phyloP scores from a whole-genome alignment of 345 rosid genomes.

The Citrus reticulata region DNA sequence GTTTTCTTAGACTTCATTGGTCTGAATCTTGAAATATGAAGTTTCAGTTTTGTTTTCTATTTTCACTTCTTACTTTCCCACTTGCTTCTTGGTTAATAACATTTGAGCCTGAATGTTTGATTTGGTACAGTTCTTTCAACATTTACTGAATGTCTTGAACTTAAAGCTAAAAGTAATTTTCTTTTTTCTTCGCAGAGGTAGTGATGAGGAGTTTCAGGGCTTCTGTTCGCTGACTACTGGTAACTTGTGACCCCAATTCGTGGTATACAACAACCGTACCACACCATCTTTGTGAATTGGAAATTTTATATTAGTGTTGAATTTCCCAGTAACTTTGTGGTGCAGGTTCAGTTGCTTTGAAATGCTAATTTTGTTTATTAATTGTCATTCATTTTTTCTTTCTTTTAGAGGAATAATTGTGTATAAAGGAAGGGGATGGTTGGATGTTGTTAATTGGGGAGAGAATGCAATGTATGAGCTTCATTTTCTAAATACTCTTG shows the following conservation, averaged over 20 bases:
- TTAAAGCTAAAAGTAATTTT: not conserved
- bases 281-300: slow-evolving; percentile 23
- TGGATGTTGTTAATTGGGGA: slow-evolving; percentile 15
- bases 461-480: slow-evolving; percentile 22
- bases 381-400: slow-evolving; percentile 19
- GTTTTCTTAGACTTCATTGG: not conserved
- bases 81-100: not conserved
- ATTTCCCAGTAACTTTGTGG: slow-evolving; percentile 18
- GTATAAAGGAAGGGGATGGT: slow-evolving; percentile 26
- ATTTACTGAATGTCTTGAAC: not conserved
- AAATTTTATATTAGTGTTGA: slow-evolving; percentile 22
- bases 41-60: not conserved
- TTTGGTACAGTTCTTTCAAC: not conserved
- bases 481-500: slow-evolving; percentile 7
- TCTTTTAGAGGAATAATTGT: slow-evolving; percentile 30
- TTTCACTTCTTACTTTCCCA: not conserved
- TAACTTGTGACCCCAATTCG: slow-evolving; percentile 20
- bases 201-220: slow-evolving; percentile 17
- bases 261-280: slow-evolving; percentile 12
- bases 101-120: not conserved
- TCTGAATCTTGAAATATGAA: not conserved
- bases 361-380: slow-evolving; percentile 29
- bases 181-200: slow-evolving; percentile 32
- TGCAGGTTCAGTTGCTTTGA: slow-evolving; percentile 29
- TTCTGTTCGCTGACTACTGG: slow-evolving; percentile 20